These are phyloP conservation scores for Oxyria digyna DNA, from an alignment of 148 eudicot species.

Conservation along the genomic window DNA sequence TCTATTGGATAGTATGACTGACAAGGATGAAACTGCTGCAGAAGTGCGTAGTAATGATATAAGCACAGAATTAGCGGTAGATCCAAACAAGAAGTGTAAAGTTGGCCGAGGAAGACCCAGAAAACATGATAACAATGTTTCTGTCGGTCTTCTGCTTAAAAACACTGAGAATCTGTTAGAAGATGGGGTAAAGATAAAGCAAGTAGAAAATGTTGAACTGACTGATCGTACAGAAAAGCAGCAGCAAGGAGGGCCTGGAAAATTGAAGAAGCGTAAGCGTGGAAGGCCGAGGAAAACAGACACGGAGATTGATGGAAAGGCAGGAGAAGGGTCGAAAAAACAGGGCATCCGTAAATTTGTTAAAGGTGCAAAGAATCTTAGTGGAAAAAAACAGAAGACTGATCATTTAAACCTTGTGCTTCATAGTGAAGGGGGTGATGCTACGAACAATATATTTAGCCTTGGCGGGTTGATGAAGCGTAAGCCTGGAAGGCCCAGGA, in stretches of 20 bases:
- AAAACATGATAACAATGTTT: not conserved
- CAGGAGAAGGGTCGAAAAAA: not conserved
- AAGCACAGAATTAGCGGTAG: not conserved
- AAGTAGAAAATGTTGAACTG: not conserved
- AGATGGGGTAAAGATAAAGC: not conserved
- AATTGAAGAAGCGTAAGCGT: conserved; percentile 1
- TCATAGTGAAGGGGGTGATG: conserved; percentile 9
- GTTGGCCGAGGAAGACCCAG: not conserved
- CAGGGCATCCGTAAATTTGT: not conserved
- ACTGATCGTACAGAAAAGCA: not conserved
- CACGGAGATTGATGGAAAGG: conserved; percentile 12
- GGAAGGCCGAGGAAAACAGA: conserved; percentile 12
- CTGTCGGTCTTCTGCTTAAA: not conserved
- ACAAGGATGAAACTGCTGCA: conserved; percentile 3
- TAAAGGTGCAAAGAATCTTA: not conserved
- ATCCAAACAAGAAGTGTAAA: not conserved
- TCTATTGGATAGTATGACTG: not conserved
- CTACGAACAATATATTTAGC: conserved; percentile 7
- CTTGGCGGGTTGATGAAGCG: conserved; percentile 11
- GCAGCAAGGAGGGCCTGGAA: not conserved
- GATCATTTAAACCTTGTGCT: conserved; percentile 4
- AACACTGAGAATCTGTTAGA: not conserved
- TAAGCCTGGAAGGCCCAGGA: conserved; percentile 33
- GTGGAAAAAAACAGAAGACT: conserved; percentile 6
- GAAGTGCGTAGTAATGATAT: conserved; percentile 7